phyloP scores from a whole-genome alignment of 2,329 filamentous ascomycete species.

The Arthrobotrys iridis region DNA sequence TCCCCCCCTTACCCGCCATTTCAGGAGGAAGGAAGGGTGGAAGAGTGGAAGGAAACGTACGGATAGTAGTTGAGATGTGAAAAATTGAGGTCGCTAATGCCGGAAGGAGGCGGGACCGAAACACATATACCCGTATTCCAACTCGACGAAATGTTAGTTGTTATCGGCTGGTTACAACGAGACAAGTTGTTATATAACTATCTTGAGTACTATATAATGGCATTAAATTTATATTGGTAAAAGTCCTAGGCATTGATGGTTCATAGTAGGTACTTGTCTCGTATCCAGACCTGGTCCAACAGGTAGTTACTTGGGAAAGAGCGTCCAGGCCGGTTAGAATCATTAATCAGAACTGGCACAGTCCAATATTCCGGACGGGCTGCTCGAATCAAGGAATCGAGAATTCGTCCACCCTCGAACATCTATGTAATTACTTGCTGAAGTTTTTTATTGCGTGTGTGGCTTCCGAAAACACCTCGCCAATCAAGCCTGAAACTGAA shows the following conservation, averaged over 20 bases:
- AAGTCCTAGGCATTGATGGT: not conserved
- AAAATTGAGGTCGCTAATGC: not conserved
- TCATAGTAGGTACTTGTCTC: not conserved
- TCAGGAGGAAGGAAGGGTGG: not conserved
- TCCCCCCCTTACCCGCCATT: not conserved
- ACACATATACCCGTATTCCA: slow-evolving; percentile 14
- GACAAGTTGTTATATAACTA: no score
- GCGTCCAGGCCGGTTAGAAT: not conserved
- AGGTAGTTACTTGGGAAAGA: not conserved
- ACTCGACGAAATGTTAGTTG: not conserved
- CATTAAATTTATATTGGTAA: not conserved
- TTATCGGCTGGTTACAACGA: no score
- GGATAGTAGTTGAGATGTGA: not conserved
- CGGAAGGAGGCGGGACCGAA: not conserved
- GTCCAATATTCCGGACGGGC: not conserved
- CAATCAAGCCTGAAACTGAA: slow-evolving; percentile 12
- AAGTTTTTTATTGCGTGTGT: slow-evolving; percentile 7
- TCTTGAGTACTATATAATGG: no score
- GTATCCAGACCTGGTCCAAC: no score
- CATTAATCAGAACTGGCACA: not conserved
- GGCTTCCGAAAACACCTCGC: slow-evolving; percentile 16
- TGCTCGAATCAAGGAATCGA: no score
- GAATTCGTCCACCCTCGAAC: slow-evolving; percentile 7
- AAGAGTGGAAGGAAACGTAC: not conserved
- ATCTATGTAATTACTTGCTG: no score